A percentile compares a stretch with the other conserved stretches of the same genome.
Conservation (phyloP, 176 grass and related monocot species). For the Raddia guianensis region DNA sequence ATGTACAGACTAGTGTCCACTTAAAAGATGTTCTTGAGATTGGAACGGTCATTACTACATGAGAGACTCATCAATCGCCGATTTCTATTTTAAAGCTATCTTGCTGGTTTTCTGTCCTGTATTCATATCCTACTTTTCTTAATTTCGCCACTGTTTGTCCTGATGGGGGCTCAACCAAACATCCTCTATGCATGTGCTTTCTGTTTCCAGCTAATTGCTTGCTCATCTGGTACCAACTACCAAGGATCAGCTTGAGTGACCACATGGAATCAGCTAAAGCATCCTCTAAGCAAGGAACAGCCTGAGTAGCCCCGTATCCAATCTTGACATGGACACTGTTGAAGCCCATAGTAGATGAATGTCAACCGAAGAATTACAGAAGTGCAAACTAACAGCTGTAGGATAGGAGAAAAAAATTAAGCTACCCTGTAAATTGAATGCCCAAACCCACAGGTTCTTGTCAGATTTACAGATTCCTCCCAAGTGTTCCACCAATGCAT, state of each 20-base stretch:
- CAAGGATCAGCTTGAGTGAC: neutral
- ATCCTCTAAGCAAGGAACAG: neutral
- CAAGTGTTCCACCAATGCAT: conserved; percentile 4
- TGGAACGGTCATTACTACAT: too few relatives aligned
- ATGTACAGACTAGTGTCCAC: too few relatives aligned
- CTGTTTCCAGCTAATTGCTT: neutral
- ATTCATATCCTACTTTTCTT: neutral
- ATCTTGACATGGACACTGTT: neutral
- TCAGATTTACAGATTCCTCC: conserved; percentile 40
- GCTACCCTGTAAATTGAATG: conserved; percentile 7
- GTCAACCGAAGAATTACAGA: neutral
- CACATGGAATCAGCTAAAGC: too few relatives aligned
- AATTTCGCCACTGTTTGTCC: neutral
- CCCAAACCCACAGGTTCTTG: neutral
- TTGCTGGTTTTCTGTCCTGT: neutral
- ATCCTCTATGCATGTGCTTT: neutral
- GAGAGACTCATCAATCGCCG: too few relatives aligned
- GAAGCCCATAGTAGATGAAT: neutral
- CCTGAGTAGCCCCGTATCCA: neutral
- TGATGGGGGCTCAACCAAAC: neutral
- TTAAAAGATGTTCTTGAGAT: too few relatives aligned
- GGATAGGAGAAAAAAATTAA: neutral
- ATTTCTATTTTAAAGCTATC: neutral
- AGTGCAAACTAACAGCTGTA: neutral
- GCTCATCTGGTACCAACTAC: neutral